Percentiles rank a stretch among this genome's conserved stretches.
These are phyloP conservation scores for Fusarium virguliforme DNA, from an alignment of 2,329 filamentous ascomycete genomes.

Conservation along the genomic window DNA sequence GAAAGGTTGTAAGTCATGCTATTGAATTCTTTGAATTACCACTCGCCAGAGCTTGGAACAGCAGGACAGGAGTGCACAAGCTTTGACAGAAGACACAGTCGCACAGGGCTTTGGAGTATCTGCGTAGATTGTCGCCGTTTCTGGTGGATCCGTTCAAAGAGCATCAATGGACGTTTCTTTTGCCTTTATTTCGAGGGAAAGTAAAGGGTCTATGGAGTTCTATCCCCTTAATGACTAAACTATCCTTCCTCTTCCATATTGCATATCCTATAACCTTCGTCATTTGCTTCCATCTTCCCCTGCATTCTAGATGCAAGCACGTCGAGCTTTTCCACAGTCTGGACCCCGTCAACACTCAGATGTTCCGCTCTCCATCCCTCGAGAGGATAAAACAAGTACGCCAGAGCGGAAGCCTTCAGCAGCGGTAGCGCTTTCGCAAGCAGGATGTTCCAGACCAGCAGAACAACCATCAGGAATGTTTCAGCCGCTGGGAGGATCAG, in stretches of 20 bases:
- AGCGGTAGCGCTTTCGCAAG: background rate
- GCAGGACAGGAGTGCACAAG: background rate
- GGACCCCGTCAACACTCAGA: background rate
- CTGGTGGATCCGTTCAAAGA: background rate
- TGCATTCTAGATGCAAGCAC: background rate
- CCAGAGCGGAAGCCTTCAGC: background rate
- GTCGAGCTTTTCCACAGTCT: background rate
- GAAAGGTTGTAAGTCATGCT: too few relatives aligned
- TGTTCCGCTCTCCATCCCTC: slow-evolving; percentile 1
- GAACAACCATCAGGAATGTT: background rate
- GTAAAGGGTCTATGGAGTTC: background rate
- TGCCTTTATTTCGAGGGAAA: background rate
- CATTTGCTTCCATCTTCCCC: background rate
- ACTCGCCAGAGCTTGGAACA: background rate
- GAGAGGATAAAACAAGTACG: slow-evolving; percentile 2
- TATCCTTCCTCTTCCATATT: background rate
- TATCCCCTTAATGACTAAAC: slow-evolving; percentile 8
- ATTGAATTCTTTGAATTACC: background rate
- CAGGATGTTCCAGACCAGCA: background rate
- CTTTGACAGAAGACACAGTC: slow-evolving; percentile 5
- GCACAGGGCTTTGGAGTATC: background rate
- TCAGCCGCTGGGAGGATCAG: background rate
- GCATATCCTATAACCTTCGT: background rate
- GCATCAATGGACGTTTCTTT: background rate
- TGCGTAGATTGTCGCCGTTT: background rate